Percentiles rank a stretch among this genome's conserved stretches.
Evolutionary conservation across 2,329 filamentous ascomycete species (phyloP).

Genomic region (Eurotiales sp.): DNA sequence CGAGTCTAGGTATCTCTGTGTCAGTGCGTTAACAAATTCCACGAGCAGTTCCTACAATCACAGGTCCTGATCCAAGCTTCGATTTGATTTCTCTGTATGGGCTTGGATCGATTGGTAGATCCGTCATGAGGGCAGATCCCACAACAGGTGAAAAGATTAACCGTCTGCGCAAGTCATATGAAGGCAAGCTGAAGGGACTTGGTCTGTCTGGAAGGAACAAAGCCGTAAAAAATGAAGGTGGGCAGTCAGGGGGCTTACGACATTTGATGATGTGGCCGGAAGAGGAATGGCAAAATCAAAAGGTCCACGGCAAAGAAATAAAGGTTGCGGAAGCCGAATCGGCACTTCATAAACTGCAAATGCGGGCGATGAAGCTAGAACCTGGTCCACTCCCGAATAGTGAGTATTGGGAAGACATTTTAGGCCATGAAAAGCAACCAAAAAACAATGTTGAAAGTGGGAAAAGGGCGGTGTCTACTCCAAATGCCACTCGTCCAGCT

Average conservation of each 20-base stretch:
- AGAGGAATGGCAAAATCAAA: constrained; percentile 50
- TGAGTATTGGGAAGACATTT: constrained; percentile 47
- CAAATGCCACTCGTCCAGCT: constrained; percentile 22
- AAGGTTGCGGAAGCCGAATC: constrained; percentile 41
- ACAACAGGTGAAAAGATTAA: constrained; percentile 63
- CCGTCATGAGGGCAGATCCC: constrained; percentile 58
- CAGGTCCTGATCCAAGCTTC: constrained; percentile 55
- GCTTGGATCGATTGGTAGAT: constrained; percentile 53
- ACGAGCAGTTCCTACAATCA: constrained; percentile 43
- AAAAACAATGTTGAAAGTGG: constrained; percentile 31
- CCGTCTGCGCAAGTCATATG: constrained; percentile 55
- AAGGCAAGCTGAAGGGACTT: constrained; percentile 48
- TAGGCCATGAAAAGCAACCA: constrained; percentile 46
- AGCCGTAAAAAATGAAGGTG: constrained; percentile 42
- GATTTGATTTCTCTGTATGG: constrained; percentile 59
- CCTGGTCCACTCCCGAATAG: constrained; percentile 44
- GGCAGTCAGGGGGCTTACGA: constrained; percentile 35
- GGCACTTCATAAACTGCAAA: constrained; percentile 38
- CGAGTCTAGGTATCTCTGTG: constrained; percentile 24
- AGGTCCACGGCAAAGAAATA: constrained; percentile 45
- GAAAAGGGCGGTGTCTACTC: constrained; percentile 27
- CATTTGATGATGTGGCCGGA: constrained; percentile 47
- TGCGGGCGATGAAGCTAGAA: constrained; percentile 46
- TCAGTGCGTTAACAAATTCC: constrained; percentile 42
- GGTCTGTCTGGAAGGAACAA: constrained; percentile 48